Evolutionary conservation across 805 yeast genomes (phyloP).

Genomic region (Wickerhamiella dianesei): DNA sequence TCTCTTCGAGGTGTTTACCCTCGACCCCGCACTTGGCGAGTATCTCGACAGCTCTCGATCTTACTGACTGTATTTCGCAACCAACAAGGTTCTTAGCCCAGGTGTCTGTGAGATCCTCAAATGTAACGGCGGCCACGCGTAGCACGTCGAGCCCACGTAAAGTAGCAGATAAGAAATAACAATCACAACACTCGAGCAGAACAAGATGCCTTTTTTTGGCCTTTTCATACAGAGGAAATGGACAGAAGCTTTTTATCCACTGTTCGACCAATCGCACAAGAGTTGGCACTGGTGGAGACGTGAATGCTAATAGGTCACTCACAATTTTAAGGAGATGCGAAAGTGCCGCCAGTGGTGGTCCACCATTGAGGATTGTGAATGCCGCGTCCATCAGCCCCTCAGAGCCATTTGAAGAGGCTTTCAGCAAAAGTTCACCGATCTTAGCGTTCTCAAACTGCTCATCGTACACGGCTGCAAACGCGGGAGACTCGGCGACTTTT

Average conservation of each 20-base stretch:
- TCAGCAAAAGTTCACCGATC: not conserved
- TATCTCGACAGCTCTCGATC: constrained; percentile 5
- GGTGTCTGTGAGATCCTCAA: not conserved
- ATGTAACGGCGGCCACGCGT: not conserved
- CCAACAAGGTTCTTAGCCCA: constrained; percentile 2
- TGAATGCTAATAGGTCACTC: not conserved
- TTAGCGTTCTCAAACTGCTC: too few species aligned
- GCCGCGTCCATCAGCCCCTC: not conserved
- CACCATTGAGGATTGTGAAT: not conserved
- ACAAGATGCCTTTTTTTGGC: constrained; percentile 1
- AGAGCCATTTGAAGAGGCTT: not conserved
- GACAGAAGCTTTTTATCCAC: constrained; percentile 6
- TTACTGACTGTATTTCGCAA: constrained; percentile 7
- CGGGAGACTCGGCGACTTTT: not conserved
- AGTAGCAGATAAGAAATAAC: constrained; percentile 1
- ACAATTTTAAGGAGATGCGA: not conserved
- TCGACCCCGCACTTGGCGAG: constrained; percentile 3
- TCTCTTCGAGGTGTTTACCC: constrained; percentile 1
- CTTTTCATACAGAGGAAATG: constrained; percentile 7
- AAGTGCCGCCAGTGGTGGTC: not conserved
- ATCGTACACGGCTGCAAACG: not conserved
- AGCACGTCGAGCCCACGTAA: not conserved
- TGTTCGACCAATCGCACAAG: not conserved
- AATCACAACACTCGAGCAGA: constrained; percentile 1
- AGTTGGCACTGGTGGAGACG: not conserved